Evolutionary conservation across 2,329 filamentous ascomycete genomes (phyloP).

Genomic region (Mollisiaceae sp.): DNA sequence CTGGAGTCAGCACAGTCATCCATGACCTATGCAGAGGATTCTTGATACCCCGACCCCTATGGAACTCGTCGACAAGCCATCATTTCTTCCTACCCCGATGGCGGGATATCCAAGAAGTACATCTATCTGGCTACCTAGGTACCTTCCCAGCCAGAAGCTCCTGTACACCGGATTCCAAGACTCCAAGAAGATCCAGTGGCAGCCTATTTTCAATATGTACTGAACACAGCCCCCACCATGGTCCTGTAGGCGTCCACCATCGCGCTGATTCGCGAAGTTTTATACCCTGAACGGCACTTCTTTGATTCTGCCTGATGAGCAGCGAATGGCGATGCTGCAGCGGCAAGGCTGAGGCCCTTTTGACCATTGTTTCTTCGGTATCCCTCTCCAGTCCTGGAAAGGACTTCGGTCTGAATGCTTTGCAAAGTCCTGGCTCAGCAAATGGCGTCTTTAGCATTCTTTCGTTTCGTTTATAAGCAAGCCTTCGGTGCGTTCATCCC

Average conservation of each 20-base stretch:
- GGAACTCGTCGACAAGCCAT: too few species aligned
- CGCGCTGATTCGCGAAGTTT: neutral
- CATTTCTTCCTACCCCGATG: too few species aligned
- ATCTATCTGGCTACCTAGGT: too few species aligned
- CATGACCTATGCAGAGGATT: too few species aligned
- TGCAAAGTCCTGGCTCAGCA: neutral
- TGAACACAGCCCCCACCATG: neutral
- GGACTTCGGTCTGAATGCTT: neutral
- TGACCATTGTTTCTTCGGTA: too few species aligned
- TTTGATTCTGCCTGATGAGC: neutral
- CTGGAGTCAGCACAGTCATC: too few species aligned
- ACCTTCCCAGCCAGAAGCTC: too few species aligned
- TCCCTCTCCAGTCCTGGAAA: neutral
- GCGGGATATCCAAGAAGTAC: too few species aligned
- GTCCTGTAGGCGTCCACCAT: neutral
- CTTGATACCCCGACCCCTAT: too few species aligned
- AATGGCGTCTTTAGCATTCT: neutral
- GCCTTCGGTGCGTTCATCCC: neutral
- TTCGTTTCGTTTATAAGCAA: neutral
- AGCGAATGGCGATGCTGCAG: neutral
- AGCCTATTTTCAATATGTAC: neutral
- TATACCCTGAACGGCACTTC: neutral
- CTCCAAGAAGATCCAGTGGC: too few species aligned
- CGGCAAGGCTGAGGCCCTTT: neutral
- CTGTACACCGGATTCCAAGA: too few species aligned